These are phyloP conservation scores for Cryomyces minteri DNA, from an alignment of 495 filamentous ascomycete genomes.

Conservation along the genomic window DNA sequence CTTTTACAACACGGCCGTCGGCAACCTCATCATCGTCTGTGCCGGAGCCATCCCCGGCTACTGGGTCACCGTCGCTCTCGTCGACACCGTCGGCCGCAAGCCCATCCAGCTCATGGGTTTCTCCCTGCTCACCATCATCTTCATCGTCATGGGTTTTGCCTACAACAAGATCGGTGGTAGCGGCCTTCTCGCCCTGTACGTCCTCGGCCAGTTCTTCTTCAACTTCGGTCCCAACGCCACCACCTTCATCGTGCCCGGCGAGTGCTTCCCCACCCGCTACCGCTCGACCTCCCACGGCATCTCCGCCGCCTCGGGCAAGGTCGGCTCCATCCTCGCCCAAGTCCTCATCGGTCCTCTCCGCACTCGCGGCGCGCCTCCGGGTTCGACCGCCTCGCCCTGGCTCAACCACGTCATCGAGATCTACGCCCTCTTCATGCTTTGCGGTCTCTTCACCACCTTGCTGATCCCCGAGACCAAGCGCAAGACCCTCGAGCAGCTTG, in stretches of 20 bases:
- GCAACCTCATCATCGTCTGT: constrained; percentile 27
- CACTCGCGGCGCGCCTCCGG: constrained; percentile 12
- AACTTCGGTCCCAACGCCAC: constrained; percentile 78
- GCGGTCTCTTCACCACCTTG: constrained; percentile 43
- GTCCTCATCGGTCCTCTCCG: constrained; percentile 28
- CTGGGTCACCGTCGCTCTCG: constrained; percentile 19
- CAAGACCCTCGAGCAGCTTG: constrained; percentile 25
- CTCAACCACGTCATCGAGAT: constrained; percentile 68
- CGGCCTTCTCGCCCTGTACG: constrained; percentile 51
- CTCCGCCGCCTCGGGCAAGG: constrained; percentile 64
- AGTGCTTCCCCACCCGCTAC: constrained; percentile 80
- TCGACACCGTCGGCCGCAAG: constrained; percentile 18
- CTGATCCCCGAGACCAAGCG: constrained; percentile 63
- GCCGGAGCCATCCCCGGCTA: constrained; percentile 21
- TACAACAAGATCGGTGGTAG: constrained; percentile 11
- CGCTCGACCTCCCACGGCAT: constrained; percentile 72
- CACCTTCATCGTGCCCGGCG: constrained; percentile 80
- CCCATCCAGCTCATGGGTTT: constrained; percentile 19
- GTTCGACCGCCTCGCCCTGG: constrained; percentile 34
- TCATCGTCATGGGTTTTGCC: constrained; percentile 16
- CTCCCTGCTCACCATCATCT: constrained; percentile 16
- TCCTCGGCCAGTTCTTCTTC: constrained; percentile 77
- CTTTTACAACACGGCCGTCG: constrained; percentile 14
- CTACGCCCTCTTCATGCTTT: constrained; percentile 64
- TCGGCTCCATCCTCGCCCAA: constrained; percentile 49